These are phyloP conservation scores for Coniella vitis DNA, from an alignment of 2,329 filamentous ascomycete species.

Conservation along the genomic window DNA sequence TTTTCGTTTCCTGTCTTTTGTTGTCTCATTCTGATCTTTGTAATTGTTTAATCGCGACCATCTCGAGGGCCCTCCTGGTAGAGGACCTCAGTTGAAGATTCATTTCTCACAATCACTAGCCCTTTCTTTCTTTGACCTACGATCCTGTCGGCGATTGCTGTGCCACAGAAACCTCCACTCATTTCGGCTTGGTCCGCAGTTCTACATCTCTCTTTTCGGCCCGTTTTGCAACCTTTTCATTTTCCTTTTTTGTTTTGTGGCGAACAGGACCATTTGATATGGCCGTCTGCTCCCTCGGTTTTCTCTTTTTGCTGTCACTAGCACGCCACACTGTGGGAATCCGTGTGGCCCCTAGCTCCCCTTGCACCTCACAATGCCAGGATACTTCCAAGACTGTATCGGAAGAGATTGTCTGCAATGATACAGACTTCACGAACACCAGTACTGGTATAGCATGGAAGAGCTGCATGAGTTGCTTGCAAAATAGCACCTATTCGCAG, in stretches of 20 bases:
- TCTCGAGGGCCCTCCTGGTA: constrained; percentile 14
- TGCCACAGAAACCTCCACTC: background rate
- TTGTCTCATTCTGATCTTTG: background rate
- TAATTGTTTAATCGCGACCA: constrained; percentile 12
- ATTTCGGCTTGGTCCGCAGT: background rate
- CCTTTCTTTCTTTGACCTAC: no score
- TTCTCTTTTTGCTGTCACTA: constrained; percentile 21
- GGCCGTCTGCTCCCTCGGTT: constrained; percentile 10
- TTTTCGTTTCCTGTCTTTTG: background rate
- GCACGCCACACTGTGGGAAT: constrained; percentile 30
- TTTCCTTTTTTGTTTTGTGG: background rate
- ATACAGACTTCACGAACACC: constrained; percentile 34
- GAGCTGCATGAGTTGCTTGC: constrained; percentile 45
- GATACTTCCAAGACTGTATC: constrained; percentile 39
- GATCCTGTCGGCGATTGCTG: no score
- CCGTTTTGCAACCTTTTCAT: background rate
- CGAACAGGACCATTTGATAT: constrained; percentile 12
- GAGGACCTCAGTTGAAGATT: constrained; percentile 6
- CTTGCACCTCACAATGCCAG: constrained; percentile 44
- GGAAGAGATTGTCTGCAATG: constrained; percentile 41
- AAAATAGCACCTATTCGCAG: constrained; percentile 41
- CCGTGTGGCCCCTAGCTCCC: constrained; percentile 47
- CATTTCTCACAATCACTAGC: background rate
- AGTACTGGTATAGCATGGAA: constrained; percentile 38
- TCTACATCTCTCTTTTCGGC: background rate